These are phyloP conservation scores for Inonotus obliquus DNA, from an alignment of 1,284 basidiomycete genomes.

Conservation along the genomic window DNA sequence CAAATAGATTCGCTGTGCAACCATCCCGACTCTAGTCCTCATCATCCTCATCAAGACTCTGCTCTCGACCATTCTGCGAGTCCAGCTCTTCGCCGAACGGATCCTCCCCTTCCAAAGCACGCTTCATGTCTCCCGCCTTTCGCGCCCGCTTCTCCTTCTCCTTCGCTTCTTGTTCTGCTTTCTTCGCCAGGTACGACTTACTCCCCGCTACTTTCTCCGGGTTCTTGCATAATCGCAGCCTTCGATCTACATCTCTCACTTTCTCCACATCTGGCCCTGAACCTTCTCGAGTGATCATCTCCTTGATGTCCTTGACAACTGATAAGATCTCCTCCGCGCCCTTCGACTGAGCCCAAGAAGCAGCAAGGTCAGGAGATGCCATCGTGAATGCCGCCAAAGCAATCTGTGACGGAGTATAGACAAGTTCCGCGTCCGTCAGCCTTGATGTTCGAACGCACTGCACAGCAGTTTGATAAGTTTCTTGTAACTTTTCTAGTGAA, in stretches of 20 bases:
- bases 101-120: slow-evolving; percentile 49
- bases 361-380: slow-evolving; percentile 55
- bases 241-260: slow-evolving; percentile 82
- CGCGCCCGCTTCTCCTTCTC: slow-evolving; percentile 60
- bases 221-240: slow-evolving; percentile 84
- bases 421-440: slow-evolving; percentile 87
- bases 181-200: slow-evolving; percentile 66
- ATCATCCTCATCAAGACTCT: slow-evolving; percentile 17
- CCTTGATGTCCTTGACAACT: slow-evolving; percentile 51
- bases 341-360: slow-evolving; percentile 61
- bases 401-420: slow-evolving; percentile 92
- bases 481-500: slow-evolving; percentile 38
- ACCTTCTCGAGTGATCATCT: slow-evolving; percentile 54
- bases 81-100: slow-evolving; percentile 58
- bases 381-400: slow-evolving; percentile 80
- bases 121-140: slow-evolving; percentile 55
- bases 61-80: slow-evolving; percentile 27
- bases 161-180: slow-evolving; percentile 58
- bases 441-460: slow-evolving; percentile 67
- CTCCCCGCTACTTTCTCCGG: slow-evolving; percentile 90
- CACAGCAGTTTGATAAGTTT: slow-evolving; percentile 56
- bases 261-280: slow-evolving; percentile 69
- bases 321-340: slow-evolving; percentile 28
- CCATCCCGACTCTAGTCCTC: slow-evolving; percentile 2
- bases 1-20: not conserved